A percentile compares a stretch with the other conserved stretches of the same genome.
These are phyloP conservation scores for Castanea crenata DNA, from an alignment of 306 rosid species.

Conservation along the genomic window DNA sequence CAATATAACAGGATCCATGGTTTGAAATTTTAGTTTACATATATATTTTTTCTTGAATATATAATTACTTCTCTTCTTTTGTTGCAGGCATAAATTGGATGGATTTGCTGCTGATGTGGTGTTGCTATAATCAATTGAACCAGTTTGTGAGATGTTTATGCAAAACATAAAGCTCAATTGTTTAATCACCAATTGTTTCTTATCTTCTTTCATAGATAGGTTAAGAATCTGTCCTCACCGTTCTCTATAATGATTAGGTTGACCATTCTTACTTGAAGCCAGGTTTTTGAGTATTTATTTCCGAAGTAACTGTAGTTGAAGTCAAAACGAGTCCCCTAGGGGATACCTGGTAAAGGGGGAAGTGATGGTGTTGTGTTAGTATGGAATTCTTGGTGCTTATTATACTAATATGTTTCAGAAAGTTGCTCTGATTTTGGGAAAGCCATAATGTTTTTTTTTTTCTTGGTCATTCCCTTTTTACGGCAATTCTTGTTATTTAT, in stretches of 20 bases:
- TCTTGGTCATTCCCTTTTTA: not conserved
- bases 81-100: slow-evolving; percentile 27
- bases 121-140: not conserved
- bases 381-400: not conserved
- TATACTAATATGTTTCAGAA: not conserved
- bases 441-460: no score
- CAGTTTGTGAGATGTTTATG: slow-evolving; percentile 1
- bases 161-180: not conserved
- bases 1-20: not conserved
- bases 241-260: not conserved
- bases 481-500: no score
- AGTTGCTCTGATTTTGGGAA: not conserved
- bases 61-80: not conserved
- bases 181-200: not conserved
- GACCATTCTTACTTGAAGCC: not conserved
- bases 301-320: not conserved
- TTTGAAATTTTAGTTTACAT: not conserved
- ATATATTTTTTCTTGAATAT: not conserved
- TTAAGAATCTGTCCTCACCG: slow-evolving; percentile 4
- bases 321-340: not conserved
- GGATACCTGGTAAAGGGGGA: not conserved
- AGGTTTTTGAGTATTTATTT: slow-evolving; percentile 4
- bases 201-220: not conserved
- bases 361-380: not conserved
- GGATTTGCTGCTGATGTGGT: not conserved